Evolutionary conservation across 2,329 filamentous ascomycete species (phyloP).

Genomic region (Trichoderma hamatum): DNA sequence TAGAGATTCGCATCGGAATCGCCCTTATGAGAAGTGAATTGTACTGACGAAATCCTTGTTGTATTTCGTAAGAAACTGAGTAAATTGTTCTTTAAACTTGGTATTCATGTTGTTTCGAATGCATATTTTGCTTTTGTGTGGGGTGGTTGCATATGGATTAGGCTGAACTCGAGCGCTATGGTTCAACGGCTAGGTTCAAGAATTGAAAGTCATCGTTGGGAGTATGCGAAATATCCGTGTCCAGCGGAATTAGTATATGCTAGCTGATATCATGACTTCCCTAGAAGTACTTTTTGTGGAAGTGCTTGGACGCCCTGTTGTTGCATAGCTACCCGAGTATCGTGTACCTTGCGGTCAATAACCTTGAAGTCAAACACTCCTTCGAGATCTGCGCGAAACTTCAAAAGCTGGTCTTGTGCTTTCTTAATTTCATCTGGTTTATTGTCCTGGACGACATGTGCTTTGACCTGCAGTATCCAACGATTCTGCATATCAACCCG

Average conservation of each 20-base stretch:
- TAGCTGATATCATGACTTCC: conserved; percentile 34
- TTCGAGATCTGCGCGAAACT: conserved; percentile 50
- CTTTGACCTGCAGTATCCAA: conserved; percentile 60
- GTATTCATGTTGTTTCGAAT: not conserved
- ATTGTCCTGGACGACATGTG: conserved; percentile 58
- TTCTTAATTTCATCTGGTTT: conserved; percentile 61
- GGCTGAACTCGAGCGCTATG: not conserved
- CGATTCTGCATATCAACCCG: conserved; percentile 53
- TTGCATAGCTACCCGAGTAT: conserved; percentile 51
- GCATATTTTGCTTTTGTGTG: not conserved
- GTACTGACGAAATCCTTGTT: too few relatives aligned
- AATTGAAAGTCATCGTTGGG: not conserved
- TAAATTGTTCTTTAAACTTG: not conserved
- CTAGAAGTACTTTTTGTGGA: conserved; percentile 43
- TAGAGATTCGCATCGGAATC: not conserved
- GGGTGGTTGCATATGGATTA: not conserved
- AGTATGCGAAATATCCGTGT: not conserved
- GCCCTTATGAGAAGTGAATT: accelerated
- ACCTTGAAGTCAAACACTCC: conserved; percentile 56
- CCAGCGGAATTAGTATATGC: not conserved
- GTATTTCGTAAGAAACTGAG: not conserved
- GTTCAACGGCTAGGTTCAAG: not conserved
- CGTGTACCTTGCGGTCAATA: conserved; percentile 56
- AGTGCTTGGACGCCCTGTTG: conserved; percentile 45
- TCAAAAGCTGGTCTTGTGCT: conserved; percentile 55